Base-by-base conservation (phyloP, 768 basidiomycete genomes). In the Mycena chlorophos region DNA sequence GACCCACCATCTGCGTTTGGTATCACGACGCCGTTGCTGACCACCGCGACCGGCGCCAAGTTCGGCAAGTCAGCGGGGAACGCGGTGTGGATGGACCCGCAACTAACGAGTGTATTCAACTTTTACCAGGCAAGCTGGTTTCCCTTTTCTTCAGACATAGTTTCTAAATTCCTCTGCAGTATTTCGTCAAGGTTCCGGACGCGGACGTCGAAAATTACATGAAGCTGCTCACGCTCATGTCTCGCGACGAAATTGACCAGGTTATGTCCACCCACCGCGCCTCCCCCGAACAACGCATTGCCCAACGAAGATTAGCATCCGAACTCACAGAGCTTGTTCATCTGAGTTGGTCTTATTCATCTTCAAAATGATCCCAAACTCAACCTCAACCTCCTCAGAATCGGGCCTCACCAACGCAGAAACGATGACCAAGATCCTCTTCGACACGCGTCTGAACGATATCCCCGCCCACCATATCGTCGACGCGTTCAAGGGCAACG, bases 41-140 rank as follows among this genome's bases (percentile, higher is more conserved):
- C 94, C 12, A 95, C 92, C 1, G 78, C 90, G 1, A 80, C 80
- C 1, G 97, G 97, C 0, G 89, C 91, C 66, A 99, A 99, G 75
- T 96, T 98, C 70, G 97, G 96, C 5, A 99, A 99, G 78, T 94
- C 91, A 63, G 89, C 91, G 0, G 95, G 96, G 3, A 98, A 98
- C 64, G 96, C 96, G 1, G 74, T 99, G 1, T 98, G 96, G 91
- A 74, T 99, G 31, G 86, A 97, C 67, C 74, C 81, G 25, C 65
- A 72, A 13, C 69, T 90, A 66, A 98, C 96, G 2, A 91, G 89
- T 60, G 80, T 89, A 19, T 91, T 91, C 62, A 95, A 98, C 60
- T 94, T 99, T 65, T 98, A 98, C 66, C 97, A 99, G 77, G 96
- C 89, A 54, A 25, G 71, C 65, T 28, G n/a, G n/a, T n/a, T n/a